Evolutionary conservation across 2,329 filamentous ascomycete genomes (phyloP), one percentile per base, ranked within the genome.

Genomic region (Fusarium verrucosum): DNA sequence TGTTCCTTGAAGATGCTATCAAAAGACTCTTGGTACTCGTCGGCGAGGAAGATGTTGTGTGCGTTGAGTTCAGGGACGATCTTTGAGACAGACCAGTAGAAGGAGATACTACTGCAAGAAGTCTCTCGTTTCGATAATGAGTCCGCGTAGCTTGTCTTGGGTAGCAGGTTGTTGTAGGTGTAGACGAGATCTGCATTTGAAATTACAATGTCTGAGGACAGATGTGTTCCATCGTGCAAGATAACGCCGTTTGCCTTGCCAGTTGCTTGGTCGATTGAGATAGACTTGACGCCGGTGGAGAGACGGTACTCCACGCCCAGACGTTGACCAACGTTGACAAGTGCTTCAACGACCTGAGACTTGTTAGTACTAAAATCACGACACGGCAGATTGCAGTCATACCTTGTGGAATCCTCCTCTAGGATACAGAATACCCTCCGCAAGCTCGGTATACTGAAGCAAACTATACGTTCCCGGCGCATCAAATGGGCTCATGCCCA

Each of bases 401-500:
- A 64, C 67, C 65, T 82, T 82, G 70, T 90, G 86, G 70, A 92
- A 92, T 0, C 90, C 89, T 3, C 89, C 90, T 20, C 83, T 81
- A 0, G 89, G 89, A 76, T 91, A 92, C 87, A 89, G 90, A 38
- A 93, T 91, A 1, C 90, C 90, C 77, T 93, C 89, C 0, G 88
- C 87, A 28, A 92, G 77, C 77, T 92, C 90, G 0, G 90, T 71
- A 73, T 92, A 92, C 75, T 92, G 90, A 47, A 92, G 78, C 58
- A 92, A 75, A 44, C 84, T 88, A 76, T 92, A 92, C 3, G 90
- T 92, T 5, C 87, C 89, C 0, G 90, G 90, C 0, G 90, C 89
- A 71, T 91, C 88, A 72, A 90, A 92, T 0, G 90, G 90, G 51
- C 83, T 88, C 90, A 92, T 92, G 0, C 90, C 90, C 87, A 92